phyloP scores from a whole-genome alignment of 1,284 basidiomycete genomes.

The Microbotryomycetes sp. region DNA sequence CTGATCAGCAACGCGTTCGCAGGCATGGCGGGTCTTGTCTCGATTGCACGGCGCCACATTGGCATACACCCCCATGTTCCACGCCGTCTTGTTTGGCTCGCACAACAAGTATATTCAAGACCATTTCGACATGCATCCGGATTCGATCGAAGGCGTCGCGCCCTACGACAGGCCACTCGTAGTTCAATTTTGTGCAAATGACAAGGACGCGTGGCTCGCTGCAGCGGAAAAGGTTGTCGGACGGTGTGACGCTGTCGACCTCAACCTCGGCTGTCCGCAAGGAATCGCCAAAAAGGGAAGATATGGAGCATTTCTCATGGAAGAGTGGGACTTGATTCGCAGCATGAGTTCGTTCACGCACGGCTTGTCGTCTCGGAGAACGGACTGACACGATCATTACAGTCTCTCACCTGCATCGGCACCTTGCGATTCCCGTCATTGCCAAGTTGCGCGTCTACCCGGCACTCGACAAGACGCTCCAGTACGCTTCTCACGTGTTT shows the following conservation, averaged over 20 bases:
- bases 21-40: constrained; percentile 89
- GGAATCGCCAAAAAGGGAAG: constrained; percentile 81
- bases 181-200: constrained; percentile 87
- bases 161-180: constrained; percentile 70
- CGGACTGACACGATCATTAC: too few relatives aligned
- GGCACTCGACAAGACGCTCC: constrained; percentile 74
- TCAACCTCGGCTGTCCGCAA: constrained; percentile 95
- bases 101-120: constrained; percentile 54
- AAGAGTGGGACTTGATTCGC: constrained; percentile 84
- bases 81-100: constrained; percentile 71
- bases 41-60: constrained; percentile 74
- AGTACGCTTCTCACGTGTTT: constrained; percentile 92
- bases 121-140: constrained; percentile 57
- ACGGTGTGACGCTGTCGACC: constrained; percentile 78
- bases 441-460: constrained; percentile 94
- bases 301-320: constrained; percentile 87
- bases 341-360: constrained; percentile 56
- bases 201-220: constrained; percentile 66
- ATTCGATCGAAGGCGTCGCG: constrained; percentile 59
- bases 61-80: constrained; percentile 95
- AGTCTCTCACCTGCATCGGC: constrained; percentile 78
- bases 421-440: constrained; percentile 82
- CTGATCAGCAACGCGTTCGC: background rate
- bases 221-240: constrained; percentile 63
- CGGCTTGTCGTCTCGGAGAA: background rate